Evolutionary conservation across 2,329 filamentous ascomycete species (phyloP).

Genomic region (Diplodia sapinea): DNA sequence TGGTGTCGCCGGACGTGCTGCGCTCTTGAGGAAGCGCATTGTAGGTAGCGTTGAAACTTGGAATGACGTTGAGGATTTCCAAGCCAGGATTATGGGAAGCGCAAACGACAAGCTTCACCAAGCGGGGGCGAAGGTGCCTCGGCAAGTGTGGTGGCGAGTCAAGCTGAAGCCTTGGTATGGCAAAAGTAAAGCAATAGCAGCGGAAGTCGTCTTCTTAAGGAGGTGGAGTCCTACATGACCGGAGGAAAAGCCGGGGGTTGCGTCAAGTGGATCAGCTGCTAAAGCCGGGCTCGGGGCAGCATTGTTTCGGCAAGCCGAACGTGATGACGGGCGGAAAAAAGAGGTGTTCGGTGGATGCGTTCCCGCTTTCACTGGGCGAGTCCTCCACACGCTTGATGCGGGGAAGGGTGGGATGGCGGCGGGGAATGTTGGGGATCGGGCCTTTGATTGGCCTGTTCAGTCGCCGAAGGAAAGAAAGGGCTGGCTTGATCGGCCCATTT

Average conservation of each 20-base stretch:
- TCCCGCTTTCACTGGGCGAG: conserved; percentile 5
- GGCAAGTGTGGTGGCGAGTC: conserved; percentile 8
- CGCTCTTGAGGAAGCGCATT: conserved; percentile 6
- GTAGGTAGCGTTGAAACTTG: background rate
- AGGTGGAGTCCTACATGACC: background rate
- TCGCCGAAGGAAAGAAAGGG: background rate
- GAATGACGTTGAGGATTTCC: background rate
- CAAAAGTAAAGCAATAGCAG: background rate
- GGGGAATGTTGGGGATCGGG: conserved; percentile 6
- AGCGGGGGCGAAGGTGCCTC: conserved; percentile 17
- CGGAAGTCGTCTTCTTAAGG: background rate
- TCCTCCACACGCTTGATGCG: conserved; percentile 12
- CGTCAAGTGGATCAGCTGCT: background rate
- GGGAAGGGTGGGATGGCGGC: conserved; percentile 4
- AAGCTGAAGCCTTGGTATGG: background rate
- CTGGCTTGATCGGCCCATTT: background rate
- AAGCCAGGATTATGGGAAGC: background rate
- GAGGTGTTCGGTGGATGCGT: conserved; percentile 1
- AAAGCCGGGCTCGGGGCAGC: background rate
- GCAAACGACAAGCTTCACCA: conserved; percentile 16
- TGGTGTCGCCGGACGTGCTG: background rate
- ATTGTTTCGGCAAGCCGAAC: conserved; percentile 11
- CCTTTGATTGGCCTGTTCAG: conserved; percentile 3
- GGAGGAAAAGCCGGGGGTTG: conserved; percentile 9
- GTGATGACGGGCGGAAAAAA: conserved; percentile 17